Conservation (phyloP, 768 basidiomycete species). For the Fistulinella prunicolor region DNA sequence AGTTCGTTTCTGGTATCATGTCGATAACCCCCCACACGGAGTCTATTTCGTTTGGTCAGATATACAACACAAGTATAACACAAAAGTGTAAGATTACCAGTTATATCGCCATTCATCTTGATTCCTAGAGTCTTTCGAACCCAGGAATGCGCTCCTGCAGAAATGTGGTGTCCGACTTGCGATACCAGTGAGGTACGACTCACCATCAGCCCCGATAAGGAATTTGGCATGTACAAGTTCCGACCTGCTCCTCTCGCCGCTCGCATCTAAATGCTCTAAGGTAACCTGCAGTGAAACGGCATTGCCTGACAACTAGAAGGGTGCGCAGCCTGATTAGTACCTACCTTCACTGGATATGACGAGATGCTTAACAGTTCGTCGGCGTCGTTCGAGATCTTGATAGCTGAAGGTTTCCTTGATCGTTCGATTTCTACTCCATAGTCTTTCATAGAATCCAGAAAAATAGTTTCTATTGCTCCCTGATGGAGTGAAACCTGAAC, state of each 20-base stretch:
- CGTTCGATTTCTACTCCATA: conserved; percentile 33
- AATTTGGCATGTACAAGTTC: conserved; percentile 30
- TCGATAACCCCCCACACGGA: conserved; percentile 80
- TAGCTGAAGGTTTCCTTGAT: conserved; percentile 26
- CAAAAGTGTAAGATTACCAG: conserved; percentile 25
- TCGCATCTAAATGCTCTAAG: conserved; percentile 16
- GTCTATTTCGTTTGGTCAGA: conserved; percentile 35
- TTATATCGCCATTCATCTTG: conserved; percentile 43
- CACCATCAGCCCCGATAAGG: conserved; percentile 34
- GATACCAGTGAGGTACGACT: not conserved
- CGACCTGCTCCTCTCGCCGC: conserved; percentile 27
- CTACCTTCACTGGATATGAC: conserved; percentile 26
- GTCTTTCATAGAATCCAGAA: conserved; percentile 34
- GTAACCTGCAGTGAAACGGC: conserved; percentile 7
- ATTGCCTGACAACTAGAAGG: not conserved
- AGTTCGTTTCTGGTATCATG: conserved; percentile 59
- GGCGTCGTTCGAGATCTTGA: conserved; percentile 34
- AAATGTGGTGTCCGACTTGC: not conserved
- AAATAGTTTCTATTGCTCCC: conserved; percentile 36
- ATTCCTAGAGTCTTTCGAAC: conserved; percentile 41
- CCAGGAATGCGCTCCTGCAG: conserved; percentile 40
- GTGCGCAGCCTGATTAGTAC: not conserved
- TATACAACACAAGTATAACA: not conserved
- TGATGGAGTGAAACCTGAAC: conserved; percentile 33
- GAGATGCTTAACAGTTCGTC: conserved; percentile 31